Evolutionary conservation across 2,329 filamentous ascomycete genomes (phyloP).

Genomic region (Fusarium sp.): DNA sequence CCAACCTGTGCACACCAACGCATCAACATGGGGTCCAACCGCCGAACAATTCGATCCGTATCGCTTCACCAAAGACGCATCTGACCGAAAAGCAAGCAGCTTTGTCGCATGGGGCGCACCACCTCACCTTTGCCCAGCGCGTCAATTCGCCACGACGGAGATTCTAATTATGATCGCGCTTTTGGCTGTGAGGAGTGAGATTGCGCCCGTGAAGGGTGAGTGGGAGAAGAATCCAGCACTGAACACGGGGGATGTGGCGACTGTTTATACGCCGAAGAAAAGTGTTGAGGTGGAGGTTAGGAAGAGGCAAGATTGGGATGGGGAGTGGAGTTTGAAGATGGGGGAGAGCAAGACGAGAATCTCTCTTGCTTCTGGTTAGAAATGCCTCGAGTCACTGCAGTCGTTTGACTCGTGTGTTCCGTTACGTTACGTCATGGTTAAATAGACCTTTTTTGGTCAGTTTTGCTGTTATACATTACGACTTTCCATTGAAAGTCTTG

Average conservation of each 20-base stretch:
- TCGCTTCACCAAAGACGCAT: conserved; percentile 15
- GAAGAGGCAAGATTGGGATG: conserved; percentile 15
- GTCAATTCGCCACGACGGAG: conserved; percentile 44
- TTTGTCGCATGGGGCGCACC: conserved; percentile 45
- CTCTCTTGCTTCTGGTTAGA: conserved; percentile 38
- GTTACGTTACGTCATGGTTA: too few species aligned
- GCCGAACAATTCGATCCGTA: conserved; percentile 34
- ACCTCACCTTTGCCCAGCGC: conserved; percentile 43
- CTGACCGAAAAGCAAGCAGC: conserved; percentile 35
- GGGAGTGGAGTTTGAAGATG: conserved; percentile 36
- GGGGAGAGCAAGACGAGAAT: conserved; percentile 38
- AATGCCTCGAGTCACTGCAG: rapidly evolving
- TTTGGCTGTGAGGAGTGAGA: conserved; percentile 2
- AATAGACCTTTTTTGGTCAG: too few species aligned
- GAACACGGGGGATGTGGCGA: conserved; percentile 6
- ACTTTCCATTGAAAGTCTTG: too few species aligned
- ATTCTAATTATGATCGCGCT: conserved; percentile 38
- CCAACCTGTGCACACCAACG: conserved; percentile 43
- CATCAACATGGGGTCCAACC: conserved; percentile 46
- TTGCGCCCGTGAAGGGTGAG: not conserved
- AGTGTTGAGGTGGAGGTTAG: conserved; percentile 21
- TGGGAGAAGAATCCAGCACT: conserved; percentile 21
- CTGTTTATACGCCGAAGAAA: conserved; percentile 23
- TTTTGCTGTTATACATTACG: too few species aligned
- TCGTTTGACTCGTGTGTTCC: too few species aligned